Evolutionary conservation across 176 grass and related monocot genomes (phyloP), one percentile per base, ranked within the genome.

Genomic region (Cocos nucifera): DNA sequence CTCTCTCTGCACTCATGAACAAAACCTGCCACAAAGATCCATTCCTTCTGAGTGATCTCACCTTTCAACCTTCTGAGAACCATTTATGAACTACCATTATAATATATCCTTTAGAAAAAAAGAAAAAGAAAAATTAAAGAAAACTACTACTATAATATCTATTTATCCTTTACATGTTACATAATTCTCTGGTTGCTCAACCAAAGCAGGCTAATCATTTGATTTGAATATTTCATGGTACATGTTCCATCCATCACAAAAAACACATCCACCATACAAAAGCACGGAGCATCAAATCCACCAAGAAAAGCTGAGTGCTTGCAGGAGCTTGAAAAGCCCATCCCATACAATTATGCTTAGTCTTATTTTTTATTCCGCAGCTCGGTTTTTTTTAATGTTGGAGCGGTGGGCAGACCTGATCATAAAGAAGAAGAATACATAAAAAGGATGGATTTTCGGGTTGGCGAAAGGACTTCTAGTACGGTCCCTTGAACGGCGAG

Each of bases 341-440:
- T 74, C 54, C 55, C 9, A 9, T 21, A 21, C 7, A 35, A 35
- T 35, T 35, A 35, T 35, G 32, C 32, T 35, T 28, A 28, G 26
- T 2, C 23, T 23, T 21, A n/a, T n/a, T n/a, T n/a, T n/a, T n/a
- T n/a, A n/a, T n/a, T n/a, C n/a, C n/a, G n/a, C n/a, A n/a, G n/a
- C n/a, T n/a, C n/a, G n/a, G n/a, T 39, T 39, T 39, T 39, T 39
- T 39, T 9, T 12, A 2, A 8, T 12, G 32, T 10, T 39, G 32
- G 8, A 39, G 53, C 25, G 3, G 50, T 50, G 57, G 15, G 48
- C 67, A 70, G 55, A 79, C 83, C 83, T 70, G 73, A 65, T 67
- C 71, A 50, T 54, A 58, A 87, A 82, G 71, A 82, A 83, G 51
- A 69, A 62, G 72, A n/a, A n/a, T n/a, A 73, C 26, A 84, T 77